phyloP scores from a whole-genome alignment of 2,329 filamentous ascomycete species.

The Colletotrichum cereale region DNA sequence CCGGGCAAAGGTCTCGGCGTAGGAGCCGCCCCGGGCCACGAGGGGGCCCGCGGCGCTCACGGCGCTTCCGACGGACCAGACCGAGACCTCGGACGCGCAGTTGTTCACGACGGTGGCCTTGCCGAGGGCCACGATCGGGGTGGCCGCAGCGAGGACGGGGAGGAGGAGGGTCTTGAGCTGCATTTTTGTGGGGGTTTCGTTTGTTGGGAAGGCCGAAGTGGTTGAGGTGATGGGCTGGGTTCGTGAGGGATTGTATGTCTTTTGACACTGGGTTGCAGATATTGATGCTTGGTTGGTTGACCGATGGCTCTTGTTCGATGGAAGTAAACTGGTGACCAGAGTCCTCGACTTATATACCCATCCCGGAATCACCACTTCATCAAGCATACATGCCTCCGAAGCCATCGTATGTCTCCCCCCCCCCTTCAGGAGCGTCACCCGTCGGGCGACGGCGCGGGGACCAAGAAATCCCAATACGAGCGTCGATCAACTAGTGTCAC shows the following conservation, averaged over 20 bases:
- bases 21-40: conserved; percentile 45
- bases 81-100: conserved; percentile 50
- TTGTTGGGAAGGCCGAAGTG: no score
- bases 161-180: conserved; percentile 31
- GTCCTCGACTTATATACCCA: neutral
- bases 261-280: neutral
- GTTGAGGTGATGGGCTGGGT: neutral
- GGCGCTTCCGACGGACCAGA: conserved; percentile 54
- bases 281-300: neutral
- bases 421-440: neutral
- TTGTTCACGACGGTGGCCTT: conserved; percentile 53
- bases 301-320: neutral
- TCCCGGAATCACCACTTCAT: neutral
- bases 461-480: conserved; percentile 18
- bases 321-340: neutral
- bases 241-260: no score
- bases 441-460: neutral
- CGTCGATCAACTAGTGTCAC: conserved; percentile 15
- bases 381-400: neutral
- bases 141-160: conserved; percentile 42
- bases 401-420: neutral
- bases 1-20: conserved; percentile 49
- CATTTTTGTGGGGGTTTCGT: conserved; percentile 2
- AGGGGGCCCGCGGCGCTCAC: conserved; percentile 47
- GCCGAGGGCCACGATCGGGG: conserved; percentile 48